Evolutionary conservation across 2,329 filamentous ascomycete genomes (phyloP).

Genomic region (Cladosporium halotolerans): DNA sequence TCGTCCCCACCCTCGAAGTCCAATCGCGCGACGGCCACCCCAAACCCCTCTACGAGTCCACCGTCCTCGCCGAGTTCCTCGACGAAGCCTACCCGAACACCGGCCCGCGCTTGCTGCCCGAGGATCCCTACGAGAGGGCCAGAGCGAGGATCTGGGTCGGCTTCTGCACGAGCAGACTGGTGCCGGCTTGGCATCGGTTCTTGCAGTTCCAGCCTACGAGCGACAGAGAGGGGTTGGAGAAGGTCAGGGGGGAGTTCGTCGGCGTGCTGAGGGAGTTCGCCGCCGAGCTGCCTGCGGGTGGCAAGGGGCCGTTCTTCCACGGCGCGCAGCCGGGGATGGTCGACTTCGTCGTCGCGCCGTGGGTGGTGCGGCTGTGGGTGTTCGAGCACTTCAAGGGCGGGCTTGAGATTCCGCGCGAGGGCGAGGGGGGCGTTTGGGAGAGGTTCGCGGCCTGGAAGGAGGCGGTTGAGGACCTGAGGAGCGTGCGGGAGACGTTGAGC

Average conservation of each 20-base stretch:
- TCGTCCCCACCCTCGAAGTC: conserved; percentile 63
- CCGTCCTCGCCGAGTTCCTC: conserved; percentile 67
- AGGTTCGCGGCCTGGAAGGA: conserved; percentile 60
- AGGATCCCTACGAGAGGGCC: conserved; percentile 58
- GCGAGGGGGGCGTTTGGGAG: conserved; percentile 50
- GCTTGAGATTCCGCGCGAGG: conserved; percentile 40
- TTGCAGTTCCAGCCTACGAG: conserved; percentile 43
- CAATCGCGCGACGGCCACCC: conserved; percentile 18
- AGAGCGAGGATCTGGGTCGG: conserved; percentile 67
- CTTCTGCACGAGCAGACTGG: conserved; percentile 60
- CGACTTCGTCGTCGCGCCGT: conserved; percentile 66
- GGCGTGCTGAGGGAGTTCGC: conserved; percentile 54
- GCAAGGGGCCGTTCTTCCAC: conserved; percentile 57
- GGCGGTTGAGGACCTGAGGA: conserved; percentile 54
- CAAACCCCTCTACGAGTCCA: conserved; percentile 66
- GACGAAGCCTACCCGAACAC: conserved; percentile 60
- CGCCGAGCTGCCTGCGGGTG: conserved; percentile 53
- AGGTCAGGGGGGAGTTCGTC: conserved; percentile 54
- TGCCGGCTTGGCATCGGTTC: conserved; percentile 63
- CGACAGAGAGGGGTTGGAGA: conserved; percentile 36
- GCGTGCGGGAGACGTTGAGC: conserved; percentile 62
- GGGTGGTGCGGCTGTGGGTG: conserved; percentile 62
- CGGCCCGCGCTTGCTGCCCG: conserved; percentile 50
- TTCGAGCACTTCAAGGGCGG: conserved; percentile 69
- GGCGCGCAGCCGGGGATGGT: conserved; percentile 59